Conservation (phyloP, 306 rosid genomes). For the Castanospermum australe region DNA sequence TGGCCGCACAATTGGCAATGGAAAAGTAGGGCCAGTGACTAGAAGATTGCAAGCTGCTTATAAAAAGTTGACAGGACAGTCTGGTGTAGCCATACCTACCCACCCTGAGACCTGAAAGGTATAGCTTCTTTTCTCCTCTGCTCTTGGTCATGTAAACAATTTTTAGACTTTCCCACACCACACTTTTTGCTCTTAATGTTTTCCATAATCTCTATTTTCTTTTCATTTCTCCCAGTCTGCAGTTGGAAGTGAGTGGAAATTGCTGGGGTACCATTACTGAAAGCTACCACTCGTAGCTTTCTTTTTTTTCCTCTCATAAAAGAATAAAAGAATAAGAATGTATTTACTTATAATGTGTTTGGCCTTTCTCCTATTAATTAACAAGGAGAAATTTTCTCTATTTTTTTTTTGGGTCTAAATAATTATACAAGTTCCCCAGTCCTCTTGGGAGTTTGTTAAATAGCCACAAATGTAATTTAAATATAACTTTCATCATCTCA, state of each 20-base stretch:
- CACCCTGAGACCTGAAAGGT: slow-evolving; percentile 31
- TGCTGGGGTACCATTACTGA: neutral
- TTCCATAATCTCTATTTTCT: neutral
- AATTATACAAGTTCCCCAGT: neutral
- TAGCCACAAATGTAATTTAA: neutral
- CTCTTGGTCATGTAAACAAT: slow-evolving; percentile 18
- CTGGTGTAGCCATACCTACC: slow-evolving; percentile 63
- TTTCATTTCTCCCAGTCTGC: neutral
- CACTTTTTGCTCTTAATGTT: neutral
- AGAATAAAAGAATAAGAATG: neutral
- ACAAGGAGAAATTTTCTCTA: neutral
- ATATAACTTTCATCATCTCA: neutral
- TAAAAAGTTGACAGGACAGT: slow-evolving; percentile 61
- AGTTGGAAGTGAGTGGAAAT: slow-evolving; percentile 2
- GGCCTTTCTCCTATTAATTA: neutral
- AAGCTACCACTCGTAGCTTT: neutral
- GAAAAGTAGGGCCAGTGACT: slow-evolving; percentile 77
- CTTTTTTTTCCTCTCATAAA: neutral
- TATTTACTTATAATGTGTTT: neutral
- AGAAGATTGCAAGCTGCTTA: slow-evolving; percentile 67
- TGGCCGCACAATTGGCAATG: slow-evolving; percentile 77
- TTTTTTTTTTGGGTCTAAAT: neutral
- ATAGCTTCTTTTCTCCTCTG: neutral
- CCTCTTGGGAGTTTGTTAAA: neutral
- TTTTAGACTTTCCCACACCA: neutral